Conservation (phyloP, 2,329 filamentous ascomycete genomes). For the Fusarium udum region DNA sequence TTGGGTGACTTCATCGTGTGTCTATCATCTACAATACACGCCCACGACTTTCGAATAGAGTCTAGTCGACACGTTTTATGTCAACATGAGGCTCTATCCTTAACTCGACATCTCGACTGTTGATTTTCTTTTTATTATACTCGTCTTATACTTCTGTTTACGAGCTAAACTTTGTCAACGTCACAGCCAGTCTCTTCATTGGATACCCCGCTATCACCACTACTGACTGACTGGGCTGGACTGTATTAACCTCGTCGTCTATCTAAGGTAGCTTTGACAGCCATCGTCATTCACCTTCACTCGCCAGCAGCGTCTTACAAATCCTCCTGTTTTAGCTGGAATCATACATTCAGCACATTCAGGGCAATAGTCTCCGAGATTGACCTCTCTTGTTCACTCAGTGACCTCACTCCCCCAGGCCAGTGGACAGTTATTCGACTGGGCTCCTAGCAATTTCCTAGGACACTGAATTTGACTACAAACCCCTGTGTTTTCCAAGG, state of each 20-base stretch:
- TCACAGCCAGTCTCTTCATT: slow-evolving; percentile 20
- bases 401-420: slow-evolving; percentile 30
- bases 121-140: neutral
- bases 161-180: slow-evolving; percentile 11
- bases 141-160: neutral
- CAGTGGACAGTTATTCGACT: neutral
- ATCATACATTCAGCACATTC: neutral
- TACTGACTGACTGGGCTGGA: neutral
- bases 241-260: slow-evolving; percentile 8
- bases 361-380: neutral
- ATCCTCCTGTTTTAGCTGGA: neutral
- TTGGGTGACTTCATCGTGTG: slow-evolving; percentile 25
- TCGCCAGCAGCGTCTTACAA: neutral
- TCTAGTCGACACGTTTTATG: neutral
- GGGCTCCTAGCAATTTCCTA: neutral
- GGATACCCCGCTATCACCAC: slow-evolving; percentile 30
- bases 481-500: slow-evolving; percentile 33
- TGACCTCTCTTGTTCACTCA: slow-evolving; percentile 11
- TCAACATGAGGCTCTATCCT: slow-evolving; percentile 4
- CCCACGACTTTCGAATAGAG: slow-evolving; percentile 7
- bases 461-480: neutral
- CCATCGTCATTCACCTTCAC: slow-evolving; percentile 17
- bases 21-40: slow-evolving; percentile 4
- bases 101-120: neutral
- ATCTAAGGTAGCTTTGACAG: slow-evolving; percentile 7